These are phyloP conservation scores for Adansonia digitata DNA, from an alignment of 345 rosid species.

Conservation along the genomic window DNA sequence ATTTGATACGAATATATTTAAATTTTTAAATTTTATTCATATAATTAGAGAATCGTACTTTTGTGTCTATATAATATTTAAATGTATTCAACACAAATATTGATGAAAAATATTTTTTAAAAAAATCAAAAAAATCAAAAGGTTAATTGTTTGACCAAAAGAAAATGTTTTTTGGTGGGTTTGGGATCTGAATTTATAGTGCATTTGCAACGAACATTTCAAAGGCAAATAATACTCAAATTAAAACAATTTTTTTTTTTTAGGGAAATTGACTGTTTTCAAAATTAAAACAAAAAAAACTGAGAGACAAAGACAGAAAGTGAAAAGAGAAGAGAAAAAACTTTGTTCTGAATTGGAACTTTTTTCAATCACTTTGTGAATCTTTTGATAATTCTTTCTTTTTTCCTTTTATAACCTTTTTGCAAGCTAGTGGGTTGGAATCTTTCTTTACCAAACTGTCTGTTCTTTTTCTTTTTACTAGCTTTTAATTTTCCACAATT, in stretches of 20 bases:
- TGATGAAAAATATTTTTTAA: too few relatives aligned
- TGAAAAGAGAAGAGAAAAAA: neutral
- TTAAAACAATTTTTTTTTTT: too few relatives aligned
- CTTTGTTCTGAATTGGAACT: neutral
- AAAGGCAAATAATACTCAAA: too few relatives aligned
- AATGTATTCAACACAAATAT: too few relatives aligned
- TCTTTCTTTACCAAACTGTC: slow-evolving; percentile 1
- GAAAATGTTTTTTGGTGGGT: too few relatives aligned
- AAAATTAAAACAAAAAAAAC: neutral
- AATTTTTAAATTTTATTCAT: neutral
- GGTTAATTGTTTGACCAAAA: neutral
- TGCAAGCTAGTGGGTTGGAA: slow-evolving; percentile 11
- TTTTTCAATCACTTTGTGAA: neutral
- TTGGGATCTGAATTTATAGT: neutral
- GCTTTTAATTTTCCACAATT: neutral
- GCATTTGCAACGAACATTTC: neutral
- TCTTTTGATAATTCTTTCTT: neutral
- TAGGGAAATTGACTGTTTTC: too few relatives aligned
- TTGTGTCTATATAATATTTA: too few relatives aligned
- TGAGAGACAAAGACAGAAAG: neutral
- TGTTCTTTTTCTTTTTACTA: neutral
- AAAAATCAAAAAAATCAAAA: too few relatives aligned
- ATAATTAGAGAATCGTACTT: neutral
- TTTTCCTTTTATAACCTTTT: too few relatives aligned
- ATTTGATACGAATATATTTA: too few relatives aligned